Evolutionary conservation across 441 rosid species (phyloP).

Genomic region (Aquilaria agallochum): DNA sequence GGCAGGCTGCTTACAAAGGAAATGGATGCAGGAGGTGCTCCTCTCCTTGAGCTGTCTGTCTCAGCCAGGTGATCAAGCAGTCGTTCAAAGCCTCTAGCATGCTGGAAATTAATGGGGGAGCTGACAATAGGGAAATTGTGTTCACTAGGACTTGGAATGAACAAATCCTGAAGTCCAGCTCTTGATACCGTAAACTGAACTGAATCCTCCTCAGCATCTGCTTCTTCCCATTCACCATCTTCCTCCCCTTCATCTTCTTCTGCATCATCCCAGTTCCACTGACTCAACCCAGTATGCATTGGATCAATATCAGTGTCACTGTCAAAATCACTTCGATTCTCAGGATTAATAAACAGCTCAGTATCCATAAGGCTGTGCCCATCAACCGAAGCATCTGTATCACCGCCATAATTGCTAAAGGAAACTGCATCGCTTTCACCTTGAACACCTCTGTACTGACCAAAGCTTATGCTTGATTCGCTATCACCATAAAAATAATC

Average conservation of each 20-base stretch:
- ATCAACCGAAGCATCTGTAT: slow-evolving; percentile 78
- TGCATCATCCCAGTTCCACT: slow-evolving; percentile 67
- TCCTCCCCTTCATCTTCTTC: slow-evolving; percentile 60
- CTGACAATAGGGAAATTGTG: slow-evolving; percentile 23
- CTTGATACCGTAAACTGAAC: slow-evolving; percentile 26
- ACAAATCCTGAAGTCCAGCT: slow-evolving; percentile 24
- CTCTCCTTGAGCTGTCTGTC: slow-evolving; percentile 73
- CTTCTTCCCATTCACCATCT: slow-evolving; percentile 67
- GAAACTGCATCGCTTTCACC: slow-evolving; percentile 76
- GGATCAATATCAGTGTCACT: slow-evolving; percentile 95
- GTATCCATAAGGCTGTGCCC: slow-evolving; percentile 47
- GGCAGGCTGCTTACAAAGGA: slow-evolving; percentile 66
- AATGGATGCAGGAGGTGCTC: slow-evolving; percentile 85
- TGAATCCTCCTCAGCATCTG: slow-evolving; percentile 40
- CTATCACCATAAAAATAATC: slow-evolving; percentile 59
- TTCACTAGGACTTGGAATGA: slow-evolving; percentile 45
- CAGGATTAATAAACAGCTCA: slow-evolving; percentile 43
- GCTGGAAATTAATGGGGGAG: slow-evolving; percentile 28
- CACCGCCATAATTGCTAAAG: slow-evolving; percentile 66
- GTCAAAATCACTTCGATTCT: slow-evolving; percentile 47
- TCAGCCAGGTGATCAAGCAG: slow-evolving; percentile 74
- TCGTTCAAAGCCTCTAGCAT: slow-evolving; percentile 66
- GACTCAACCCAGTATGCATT: slow-evolving; percentile 79
- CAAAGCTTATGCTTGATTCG: slow-evolving; percentile 59
- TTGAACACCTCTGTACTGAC: slow-evolving; percentile 40